Base-by-base conservation (phyloP, 306 rosid genomes). In the Malus fusca region DNA sequence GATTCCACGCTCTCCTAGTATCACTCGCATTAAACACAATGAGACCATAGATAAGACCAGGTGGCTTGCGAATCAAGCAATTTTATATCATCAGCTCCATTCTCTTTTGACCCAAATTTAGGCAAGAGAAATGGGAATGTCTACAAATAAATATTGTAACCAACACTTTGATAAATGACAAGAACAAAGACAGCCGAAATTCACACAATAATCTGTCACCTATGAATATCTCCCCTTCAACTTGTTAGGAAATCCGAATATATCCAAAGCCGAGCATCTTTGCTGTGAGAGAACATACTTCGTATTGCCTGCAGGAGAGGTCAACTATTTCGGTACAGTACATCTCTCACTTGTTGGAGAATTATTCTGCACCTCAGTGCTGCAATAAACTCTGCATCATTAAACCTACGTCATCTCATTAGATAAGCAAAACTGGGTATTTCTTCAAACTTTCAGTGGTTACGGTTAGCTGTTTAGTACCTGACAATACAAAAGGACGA, bases 401-500 rank as follows among this genome's bases (percentile, higher is more conserved):
- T 23, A 25, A 37, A 69, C 81, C 66, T 37, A 75, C 43, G 46
- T 21, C 33, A 58, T 75, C 63, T 75, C 53, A 42, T 11, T 3
- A 26, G 59, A 79, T 73, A 52, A 14, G 70, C 79, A 79, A 81
- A 80, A 65, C 30, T 13, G 61, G 72, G 73, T 46, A 58, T 55
- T 64, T 75, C 70, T 75, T 77, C 81, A 66, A 75, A 43, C 82
- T 69, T 83, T 78, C 76, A 55, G 60, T 68, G 69, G 52, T 62
- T 62, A 5, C 59, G 55, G 81, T 81, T 78, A 78, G 85, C 87
- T 77, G 63, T 72, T 76, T 30, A 78, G 72, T 82, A 77, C 91
- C 93, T 90, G 90, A 81, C 31, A 80, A 56, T 22, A 43, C 33
- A 64, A 46, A 71, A 78, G 11, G n/a, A 51, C 43, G 68, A 75